phyloP scores from a whole-genome alignment of 192 early-diverging fungal species.

The Linnemannia elongata region DNA sequence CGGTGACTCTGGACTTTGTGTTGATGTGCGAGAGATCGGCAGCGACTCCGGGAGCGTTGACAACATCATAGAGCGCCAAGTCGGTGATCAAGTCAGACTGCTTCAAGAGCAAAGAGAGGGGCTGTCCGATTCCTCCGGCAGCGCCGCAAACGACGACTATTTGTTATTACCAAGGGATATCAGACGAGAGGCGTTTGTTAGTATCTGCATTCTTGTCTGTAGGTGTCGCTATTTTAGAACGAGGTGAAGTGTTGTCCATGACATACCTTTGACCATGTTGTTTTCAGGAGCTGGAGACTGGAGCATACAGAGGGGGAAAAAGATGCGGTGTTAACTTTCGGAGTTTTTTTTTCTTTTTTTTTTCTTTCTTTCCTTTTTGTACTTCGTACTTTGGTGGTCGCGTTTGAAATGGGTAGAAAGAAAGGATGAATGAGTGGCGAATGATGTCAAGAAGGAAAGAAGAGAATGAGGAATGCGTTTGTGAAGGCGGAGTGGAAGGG shows the following conservation, averaged over 20 bases:
- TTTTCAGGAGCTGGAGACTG: constrained; percentile 24
- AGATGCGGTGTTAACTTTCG: not conserved
- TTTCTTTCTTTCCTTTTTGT: not conserved
- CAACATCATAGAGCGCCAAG: constrained; percentile 94
- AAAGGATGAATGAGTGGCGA: not conserved
- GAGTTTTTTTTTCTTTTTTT: not conserved
- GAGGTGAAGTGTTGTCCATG: not conserved
- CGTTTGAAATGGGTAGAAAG: not conserved
- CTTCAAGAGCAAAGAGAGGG: constrained; percentile 95
- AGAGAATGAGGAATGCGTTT: not conserved
- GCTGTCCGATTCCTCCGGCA: constrained; percentile 97
- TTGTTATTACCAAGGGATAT: constrained; percentile 18
- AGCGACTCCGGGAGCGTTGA: constrained; percentile 97
- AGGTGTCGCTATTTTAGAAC: not conserved
- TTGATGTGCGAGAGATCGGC: constrained; percentile 97
- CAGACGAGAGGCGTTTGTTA: not conserved
- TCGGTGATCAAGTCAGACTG: constrained; percentile 87
- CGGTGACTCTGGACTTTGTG: constrained; percentile 83
- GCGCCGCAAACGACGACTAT: constrained; percentile 82
- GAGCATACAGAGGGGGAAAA: not conserved
- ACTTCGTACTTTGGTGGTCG: not conserved
- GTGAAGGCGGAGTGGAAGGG: not conserved
- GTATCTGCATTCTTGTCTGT: not conserved
- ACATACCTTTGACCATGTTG: constrained; percentile 35
- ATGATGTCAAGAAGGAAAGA: not conserved